Evolutionary conservation across 2,329 filamentous ascomycete genomes (phyloP), one percentile per base, ranked within the genome.

Genomic region (Sphaceloma murrayae): DNA sequence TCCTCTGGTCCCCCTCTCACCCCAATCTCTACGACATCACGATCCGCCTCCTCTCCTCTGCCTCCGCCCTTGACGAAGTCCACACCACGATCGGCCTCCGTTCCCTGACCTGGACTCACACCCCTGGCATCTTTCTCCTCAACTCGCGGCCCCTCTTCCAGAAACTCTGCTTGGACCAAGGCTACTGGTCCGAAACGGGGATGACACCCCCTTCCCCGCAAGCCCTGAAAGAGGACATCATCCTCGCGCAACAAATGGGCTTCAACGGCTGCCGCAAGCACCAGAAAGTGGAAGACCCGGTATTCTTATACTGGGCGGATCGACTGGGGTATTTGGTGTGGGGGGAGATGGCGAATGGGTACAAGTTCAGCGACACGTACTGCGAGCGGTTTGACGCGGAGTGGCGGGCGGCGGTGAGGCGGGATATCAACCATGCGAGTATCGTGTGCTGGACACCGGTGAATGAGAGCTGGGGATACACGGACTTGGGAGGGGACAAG

Each of bases 371-470:
- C 50, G 54, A 67, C 4, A 69, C 74, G 21, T 80, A 78, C 50
- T 66, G 73, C 5, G 67, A 73, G 17, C 66, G 77, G 1, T 80
- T 82, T 62, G 70, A 78, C 51, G 64, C 70, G 40, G 79, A 83
- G 54, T 83, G 79, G 79, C 64, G 66, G 1, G 77, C 78, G 55
- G 69, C 73, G 4, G 72, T 82, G 4, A 69, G 69, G 54, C 62
- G 79, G 14, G 78, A 80, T 53, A 74, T 81, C 49, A 82, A 82
- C 52, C 77, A 79, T 43, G 76, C 79, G 0, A 75, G 67, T 5
- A 64, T 83, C 17, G 67, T 82, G 4, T 73, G 74, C 0, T 83
- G 79, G 79, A 82, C 78, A 2, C 77, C 77, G 0, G 72, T 78
- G 34, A 82, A 83, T 51, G 69, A 73, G 56, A 70, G 62, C 52